These are phyloP conservation scores for Lachnellula willkommii DNA, from an alignment of 2,329 filamentous ascomycete genomes.

Conservation along the genomic window DNA sequence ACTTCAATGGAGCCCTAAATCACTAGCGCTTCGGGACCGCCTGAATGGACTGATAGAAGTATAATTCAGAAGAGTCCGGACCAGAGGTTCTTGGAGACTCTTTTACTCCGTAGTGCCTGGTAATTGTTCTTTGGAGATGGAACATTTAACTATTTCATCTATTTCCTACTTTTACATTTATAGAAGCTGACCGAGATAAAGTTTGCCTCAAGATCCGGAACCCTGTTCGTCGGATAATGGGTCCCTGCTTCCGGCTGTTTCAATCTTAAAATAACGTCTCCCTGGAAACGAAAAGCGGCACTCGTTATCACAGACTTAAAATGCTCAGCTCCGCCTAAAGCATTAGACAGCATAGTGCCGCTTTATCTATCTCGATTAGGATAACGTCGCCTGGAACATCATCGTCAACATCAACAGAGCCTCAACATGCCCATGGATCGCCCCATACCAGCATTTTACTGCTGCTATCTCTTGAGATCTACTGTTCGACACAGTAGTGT, in stretches of 20 bases:
- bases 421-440: conserved; percentile 28
- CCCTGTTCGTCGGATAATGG: not conserved
- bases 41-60: too few species aligned
- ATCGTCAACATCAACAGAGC: conserved; percentile 1
- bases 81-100: too few species aligned
- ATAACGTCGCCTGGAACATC: not conserved
- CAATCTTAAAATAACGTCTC: not conserved
- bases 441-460: conserved; percentile 82
- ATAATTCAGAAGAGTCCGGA: too few species aligned
- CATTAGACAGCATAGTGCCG: too few species aligned
- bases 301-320: not conserved
- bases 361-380: not conserved
- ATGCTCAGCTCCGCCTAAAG: not conserved
- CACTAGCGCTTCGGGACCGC: too few species aligned
- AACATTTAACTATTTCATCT: too few species aligned
- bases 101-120: too few species aligned
- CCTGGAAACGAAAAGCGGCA: not conserved
- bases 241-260: not conserved
- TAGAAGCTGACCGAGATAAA: not conserved
- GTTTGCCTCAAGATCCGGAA: not conserved
- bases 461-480: conserved; percentile 87
- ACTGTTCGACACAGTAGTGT: conserved; percentile 63
- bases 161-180: too few species aligned
- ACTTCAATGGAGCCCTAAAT: too few species aligned
- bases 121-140: too few species aligned